Evolutionary conservation across 495 filamentous ascomycete species (phyloP).

Genomic region (Podospora sp.): DNA sequence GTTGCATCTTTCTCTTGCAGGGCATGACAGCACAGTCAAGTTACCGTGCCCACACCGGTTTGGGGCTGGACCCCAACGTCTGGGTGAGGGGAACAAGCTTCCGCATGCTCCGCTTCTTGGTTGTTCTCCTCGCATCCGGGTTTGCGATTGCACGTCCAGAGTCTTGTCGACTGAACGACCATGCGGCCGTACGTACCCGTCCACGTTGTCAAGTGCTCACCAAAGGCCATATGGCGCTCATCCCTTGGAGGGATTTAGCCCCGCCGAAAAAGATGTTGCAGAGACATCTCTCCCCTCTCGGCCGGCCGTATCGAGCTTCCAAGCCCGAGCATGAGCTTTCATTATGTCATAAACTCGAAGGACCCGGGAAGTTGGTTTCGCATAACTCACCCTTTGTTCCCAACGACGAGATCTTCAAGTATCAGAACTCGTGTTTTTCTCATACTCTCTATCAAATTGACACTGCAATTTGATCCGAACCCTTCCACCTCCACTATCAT

Average conservation of each 20-base stretch:
- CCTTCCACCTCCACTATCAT: neutral
- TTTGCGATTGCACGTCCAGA: neutral
- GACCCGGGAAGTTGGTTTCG: neutral
- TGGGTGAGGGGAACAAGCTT: neutral
- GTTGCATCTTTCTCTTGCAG: no score
- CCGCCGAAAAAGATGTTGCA: neutral
- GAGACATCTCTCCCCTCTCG: neutral
- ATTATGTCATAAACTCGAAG: slow-evolving; percentile 10
- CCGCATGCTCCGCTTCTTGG: no score
- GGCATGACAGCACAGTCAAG: neutral
- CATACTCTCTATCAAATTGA: neutral
- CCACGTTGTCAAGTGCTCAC: neutral
- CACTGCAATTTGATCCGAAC: neutral
- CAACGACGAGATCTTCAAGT: neutral
- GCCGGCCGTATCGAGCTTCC: neutral
- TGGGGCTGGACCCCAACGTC: neutral
- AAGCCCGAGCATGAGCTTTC: neutral
- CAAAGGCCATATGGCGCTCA: neutral
- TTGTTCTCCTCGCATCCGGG: no score
- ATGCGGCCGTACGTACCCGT: neutral
- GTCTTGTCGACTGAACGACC: neutral
- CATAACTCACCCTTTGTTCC: neutral
- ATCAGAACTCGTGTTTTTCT: neutral
- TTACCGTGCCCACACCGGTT: neutral
- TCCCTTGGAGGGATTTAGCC: neutral